Conservation (phyloP, 352 stramenopile species). For the Phytopythium chamaehyphon region DNA sequence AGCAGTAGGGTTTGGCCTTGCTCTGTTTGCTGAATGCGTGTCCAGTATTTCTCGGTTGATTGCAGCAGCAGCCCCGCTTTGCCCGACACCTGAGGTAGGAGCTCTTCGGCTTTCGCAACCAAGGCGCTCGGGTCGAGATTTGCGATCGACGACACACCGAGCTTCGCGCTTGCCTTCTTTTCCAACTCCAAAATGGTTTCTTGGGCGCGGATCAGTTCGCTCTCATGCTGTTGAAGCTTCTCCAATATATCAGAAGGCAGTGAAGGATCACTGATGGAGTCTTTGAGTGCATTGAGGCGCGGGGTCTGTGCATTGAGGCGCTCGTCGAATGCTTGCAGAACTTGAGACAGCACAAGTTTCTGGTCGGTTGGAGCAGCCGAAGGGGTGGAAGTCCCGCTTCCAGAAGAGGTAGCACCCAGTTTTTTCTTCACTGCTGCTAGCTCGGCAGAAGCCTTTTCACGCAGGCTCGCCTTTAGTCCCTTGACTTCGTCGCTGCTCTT, state of each 20-base stretch:
- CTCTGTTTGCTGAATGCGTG: slow-evolving; percentile 64
- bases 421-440: slow-evolving; percentile 36
- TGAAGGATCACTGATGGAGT: slow-evolving; percentile 29
- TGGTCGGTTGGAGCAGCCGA: slow-evolving; percentile 26
- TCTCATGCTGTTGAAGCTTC: slow-evolving; percentile 58
- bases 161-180: slow-evolving; percentile 49
- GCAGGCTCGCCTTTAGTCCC: slow-evolving; percentile 38
- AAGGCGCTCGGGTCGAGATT: slow-evolving; percentile 50
- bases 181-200: slow-evolving; percentile 53
- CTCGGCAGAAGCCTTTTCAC: slow-evolving; percentile 37
- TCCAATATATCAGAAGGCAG: slow-evolving; percentile 39
- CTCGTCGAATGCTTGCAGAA: slow-evolving; percentile 55
- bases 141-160: slow-evolving; percentile 55
- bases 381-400: slow-evolving; percentile 6
- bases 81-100: slow-evolving; percentile 53
- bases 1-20: slow-evolving; percentile 62
- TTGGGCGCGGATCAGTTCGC: slow-evolving; percentile 50
- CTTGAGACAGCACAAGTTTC: slow-evolving; percentile 51
- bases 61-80: slow-evolving; percentile 48
- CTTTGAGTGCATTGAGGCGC: slow-evolving; percentile 35
- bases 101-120: slow-evolving; percentile 56
- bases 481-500: slow-evolving; percentile 61
- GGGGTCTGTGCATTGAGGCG: slow-evolving; percentile 43
- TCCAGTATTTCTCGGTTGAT: slow-evolving; percentile 66
- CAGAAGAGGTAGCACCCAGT: slow-evolving; percentile 4